Conservation (phyloP, 176 grass and related monocot genomes). For the Panicum miliaceum region DNA sequence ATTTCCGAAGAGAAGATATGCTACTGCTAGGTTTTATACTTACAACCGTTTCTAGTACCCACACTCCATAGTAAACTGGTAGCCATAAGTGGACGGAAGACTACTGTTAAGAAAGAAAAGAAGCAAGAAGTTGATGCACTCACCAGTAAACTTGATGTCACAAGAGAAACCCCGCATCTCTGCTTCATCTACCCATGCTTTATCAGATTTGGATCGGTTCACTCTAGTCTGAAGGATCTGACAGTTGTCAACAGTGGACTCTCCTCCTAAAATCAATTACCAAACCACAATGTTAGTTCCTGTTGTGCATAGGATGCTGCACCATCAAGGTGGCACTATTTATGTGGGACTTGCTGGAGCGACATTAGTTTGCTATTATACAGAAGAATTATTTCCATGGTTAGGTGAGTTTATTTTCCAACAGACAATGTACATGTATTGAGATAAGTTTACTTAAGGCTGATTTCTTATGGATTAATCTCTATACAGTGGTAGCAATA, state of each 20-base stretch:
- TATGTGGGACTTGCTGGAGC: not conserved
- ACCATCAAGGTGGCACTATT: not conserved
- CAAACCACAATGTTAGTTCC: not conserved
- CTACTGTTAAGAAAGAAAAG: not conserved
- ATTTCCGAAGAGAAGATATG: not conserved
- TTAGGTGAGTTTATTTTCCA: not conserved
- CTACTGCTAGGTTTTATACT: not conserved
- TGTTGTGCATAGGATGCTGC: not conserved
- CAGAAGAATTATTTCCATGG: not conserved
- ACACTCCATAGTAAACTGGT: slow-evolving; percentile 12
- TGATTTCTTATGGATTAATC: not conserved
- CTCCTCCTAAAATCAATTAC: slow-evolving; percentile 66
- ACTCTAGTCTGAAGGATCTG: slow-evolving; percentile 95
- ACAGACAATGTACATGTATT: not conserved
- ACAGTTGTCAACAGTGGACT: slow-evolving; percentile 85
- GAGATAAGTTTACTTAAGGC: not conserved
- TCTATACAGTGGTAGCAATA: not conserved
- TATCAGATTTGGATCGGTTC: slow-evolving; percentile 85
- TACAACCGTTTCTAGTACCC: not conserved
- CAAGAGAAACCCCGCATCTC: slow-evolving; percentile 87
- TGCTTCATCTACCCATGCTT: slow-evolving; percentile 70
- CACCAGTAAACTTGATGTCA: slow-evolving; percentile 85
- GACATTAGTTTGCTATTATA: not conserved
- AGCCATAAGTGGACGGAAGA: not conserved
- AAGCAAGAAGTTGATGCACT: slow-evolving; percentile 11